These are phyloP conservation scores for Spathaspora boniae DNA, from an alignment of 805 yeast genomes.

Conservation along the genomic window DNA sequence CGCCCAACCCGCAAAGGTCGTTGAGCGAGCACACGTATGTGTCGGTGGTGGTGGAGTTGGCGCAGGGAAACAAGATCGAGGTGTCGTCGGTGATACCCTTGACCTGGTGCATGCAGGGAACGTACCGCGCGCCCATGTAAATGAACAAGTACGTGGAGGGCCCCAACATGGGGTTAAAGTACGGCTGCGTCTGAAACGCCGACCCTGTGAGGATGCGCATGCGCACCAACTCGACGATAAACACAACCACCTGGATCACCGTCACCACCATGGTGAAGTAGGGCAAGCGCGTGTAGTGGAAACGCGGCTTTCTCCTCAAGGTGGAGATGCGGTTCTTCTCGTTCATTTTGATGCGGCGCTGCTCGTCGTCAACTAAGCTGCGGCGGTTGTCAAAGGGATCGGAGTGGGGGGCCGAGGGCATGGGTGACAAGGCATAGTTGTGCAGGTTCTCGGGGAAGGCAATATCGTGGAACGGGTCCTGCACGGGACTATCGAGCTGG, in stretches of 20 bases:
- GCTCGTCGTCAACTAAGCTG: slow-evolving; percentile 1
- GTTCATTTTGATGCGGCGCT: slow-evolving; percentile 13
- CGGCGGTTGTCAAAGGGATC: slow-evolving; percentile 8
- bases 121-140: slow-evolving; percentile 67
- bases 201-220: slow-evolving; percentile 61
- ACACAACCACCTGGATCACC: slow-evolving; percentile 49
- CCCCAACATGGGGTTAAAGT: slow-evolving; percentile 76
- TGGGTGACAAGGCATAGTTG: slow-evolving; percentile 6
- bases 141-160: slow-evolving; percentile 66
- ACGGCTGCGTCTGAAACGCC: slow-evolving; percentile 65
- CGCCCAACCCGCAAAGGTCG: slow-evolving; percentile 61
- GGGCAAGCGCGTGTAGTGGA: slow-evolving; percentile 37
- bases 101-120: slow-evolving; percentile 64
- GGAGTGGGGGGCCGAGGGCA: slow-evolving; percentile 7
- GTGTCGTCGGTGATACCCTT: slow-evolving; percentile 47
- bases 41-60: slow-evolving; percentile 54
- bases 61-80: slow-evolving; percentile 55
- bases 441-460: background rate
- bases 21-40: slow-evolving; percentile 56
- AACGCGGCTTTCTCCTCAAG: slow-evolving; percentile 25
- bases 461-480: slow-evolving; percentile 7
- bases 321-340: slow-evolving; percentile 24
- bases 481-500: background rate
- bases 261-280: slow-evolving; percentile 42
- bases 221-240: slow-evolving; percentile 55